Evolutionary conservation across 176 grass and related monocot species (phyloP).

Genomic region (Musa beccarii): DNA sequence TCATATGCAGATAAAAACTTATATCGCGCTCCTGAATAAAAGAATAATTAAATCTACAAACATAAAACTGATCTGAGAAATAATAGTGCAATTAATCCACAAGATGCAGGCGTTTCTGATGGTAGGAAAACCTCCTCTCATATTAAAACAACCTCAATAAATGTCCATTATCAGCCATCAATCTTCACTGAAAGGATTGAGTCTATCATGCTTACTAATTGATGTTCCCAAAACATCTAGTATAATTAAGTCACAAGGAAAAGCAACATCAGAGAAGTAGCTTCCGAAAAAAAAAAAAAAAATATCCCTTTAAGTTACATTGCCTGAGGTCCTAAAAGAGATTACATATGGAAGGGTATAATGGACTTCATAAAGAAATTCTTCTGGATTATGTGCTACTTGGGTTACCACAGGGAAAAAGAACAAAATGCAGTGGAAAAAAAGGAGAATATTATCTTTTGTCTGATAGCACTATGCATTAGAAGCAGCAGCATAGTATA

Average conservation of each 20-base stretch:
- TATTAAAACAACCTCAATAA: neutral
- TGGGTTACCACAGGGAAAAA: no score
- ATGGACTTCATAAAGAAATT: no score
- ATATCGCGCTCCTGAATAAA: conserved; percentile 43
- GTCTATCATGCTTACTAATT: neutral
- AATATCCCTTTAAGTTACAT: no score
- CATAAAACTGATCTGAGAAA: neutral
- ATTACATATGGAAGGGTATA: no score
- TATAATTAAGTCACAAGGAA: neutral
- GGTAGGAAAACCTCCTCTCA: neutral
- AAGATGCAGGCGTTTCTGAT: neutral
- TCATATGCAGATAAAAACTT: conserved; percentile 55
- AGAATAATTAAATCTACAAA: conserved; percentile 2
- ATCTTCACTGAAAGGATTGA: neutral
- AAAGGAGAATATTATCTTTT: no score
- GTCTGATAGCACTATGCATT: no score
- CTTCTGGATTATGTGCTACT: no score
- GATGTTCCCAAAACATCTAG: neutral
- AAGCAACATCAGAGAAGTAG: neutral
- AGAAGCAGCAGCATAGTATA: no score
- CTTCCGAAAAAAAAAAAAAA: no score
- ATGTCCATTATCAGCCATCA: neutral
- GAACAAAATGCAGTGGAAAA: no score
- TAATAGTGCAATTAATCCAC: neutral
- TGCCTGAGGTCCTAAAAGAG: no score